Evolutionary conservation across 208 protist species (phyloP).

Genomic region (Leishmania lainsoni): DNA sequence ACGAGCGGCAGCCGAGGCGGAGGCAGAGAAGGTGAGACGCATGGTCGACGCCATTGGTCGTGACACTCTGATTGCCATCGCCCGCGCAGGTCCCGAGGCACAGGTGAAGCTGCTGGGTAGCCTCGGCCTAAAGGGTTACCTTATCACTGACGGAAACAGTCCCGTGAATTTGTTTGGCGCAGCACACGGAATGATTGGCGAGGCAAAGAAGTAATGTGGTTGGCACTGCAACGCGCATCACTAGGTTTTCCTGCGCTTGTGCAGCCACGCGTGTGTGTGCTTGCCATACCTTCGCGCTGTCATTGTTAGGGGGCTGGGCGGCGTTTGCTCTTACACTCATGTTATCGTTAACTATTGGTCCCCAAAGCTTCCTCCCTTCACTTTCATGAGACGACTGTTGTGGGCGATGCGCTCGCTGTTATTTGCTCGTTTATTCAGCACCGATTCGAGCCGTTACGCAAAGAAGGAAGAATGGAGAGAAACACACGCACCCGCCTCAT

Average conservation of each 20-base stretch:
- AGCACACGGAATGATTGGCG: constrained; percentile 91
- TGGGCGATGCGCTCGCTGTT: neutral
- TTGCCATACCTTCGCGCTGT: neutral
- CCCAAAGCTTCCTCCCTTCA: neutral
- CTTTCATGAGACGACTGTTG: neutral
- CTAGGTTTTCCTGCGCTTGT: neutral
- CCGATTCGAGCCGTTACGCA: neutral
- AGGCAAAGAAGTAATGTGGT: constrained; percentile 20
- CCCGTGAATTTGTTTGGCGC: constrained; percentile 97
- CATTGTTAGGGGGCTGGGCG: neutral
- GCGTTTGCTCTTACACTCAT: too few relatives aligned
- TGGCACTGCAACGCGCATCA: neutral
- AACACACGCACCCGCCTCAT: neutral
- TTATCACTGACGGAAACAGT: constrained; percentile 96
- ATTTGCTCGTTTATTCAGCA: neutral
- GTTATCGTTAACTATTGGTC: neutral
- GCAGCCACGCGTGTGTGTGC: too few relatives aligned
- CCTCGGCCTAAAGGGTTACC: constrained; percentile 93
- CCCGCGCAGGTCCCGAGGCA: constrained; percentile 93
- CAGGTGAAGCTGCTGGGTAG: constrained; percentile 95
- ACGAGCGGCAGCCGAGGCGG: constrained; percentile 72
- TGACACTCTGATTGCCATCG: constrained; percentile 93
- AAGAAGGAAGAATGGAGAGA: neutral
- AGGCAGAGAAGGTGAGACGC: constrained; percentile 87
- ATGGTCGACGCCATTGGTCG: constrained; percentile 90